Evolutionary conservation across 768 basidiomycete species (phyloP).

Genomic region (Termitomyces sp.): DNA sequence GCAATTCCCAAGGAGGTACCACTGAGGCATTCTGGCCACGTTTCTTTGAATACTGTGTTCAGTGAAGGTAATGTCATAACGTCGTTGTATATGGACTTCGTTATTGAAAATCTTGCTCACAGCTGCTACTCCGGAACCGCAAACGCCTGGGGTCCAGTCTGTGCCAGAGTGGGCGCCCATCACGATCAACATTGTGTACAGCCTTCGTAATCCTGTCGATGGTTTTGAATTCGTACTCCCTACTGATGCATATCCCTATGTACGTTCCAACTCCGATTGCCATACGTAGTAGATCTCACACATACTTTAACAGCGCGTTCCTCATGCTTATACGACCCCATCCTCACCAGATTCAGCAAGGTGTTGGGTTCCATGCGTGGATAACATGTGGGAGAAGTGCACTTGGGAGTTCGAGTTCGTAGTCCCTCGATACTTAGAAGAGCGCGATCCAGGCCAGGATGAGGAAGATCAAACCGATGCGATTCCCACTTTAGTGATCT

Average conservation of each 20-base stretch:
- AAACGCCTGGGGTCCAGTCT: conserved; percentile 44
- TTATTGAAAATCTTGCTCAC: conserved; percentile 1
- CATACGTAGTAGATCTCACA: conserved; percentile 2
- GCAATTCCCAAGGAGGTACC: conserved; percentile 72
- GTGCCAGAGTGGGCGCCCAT: conserved; percentile 72
- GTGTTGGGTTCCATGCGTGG: conserved; percentile 98
- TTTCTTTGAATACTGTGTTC: conserved; percentile 33
- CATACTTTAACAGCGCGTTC: conserved; percentile 61
- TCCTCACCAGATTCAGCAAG: conserved; percentile 88
- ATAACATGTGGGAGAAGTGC: conserved; percentile 92
- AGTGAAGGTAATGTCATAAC: conserved; percentile 48
- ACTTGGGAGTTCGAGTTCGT: conserved; percentile 99
- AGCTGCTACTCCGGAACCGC: conserved; percentile 83
- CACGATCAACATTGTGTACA: conserved; percentile 71
- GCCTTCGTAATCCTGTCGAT: conserved; percentile 75
- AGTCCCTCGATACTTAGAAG: conserved; percentile 79
- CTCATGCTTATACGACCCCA: conserved; percentile 88
- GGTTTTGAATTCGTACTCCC: conserved; percentile 83
- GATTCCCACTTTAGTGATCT: conserved; percentile 80
- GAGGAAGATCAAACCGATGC: conserved; percentile 54
- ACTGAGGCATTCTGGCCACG: conserved; percentile 52
- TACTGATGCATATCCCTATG: conserved; percentile 78
- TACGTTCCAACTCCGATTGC: conserved; percentile 33
- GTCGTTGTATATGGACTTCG: background rate
- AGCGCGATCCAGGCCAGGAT: conserved; percentile 37